A percentile compares a stretch with the other conserved stretches of the same genome.
These are phyloP conservation scores for Lyophyllum semitale DNA, from an alignment of 768 basidiomycete species.

Conservation along the genomic window DNA sequence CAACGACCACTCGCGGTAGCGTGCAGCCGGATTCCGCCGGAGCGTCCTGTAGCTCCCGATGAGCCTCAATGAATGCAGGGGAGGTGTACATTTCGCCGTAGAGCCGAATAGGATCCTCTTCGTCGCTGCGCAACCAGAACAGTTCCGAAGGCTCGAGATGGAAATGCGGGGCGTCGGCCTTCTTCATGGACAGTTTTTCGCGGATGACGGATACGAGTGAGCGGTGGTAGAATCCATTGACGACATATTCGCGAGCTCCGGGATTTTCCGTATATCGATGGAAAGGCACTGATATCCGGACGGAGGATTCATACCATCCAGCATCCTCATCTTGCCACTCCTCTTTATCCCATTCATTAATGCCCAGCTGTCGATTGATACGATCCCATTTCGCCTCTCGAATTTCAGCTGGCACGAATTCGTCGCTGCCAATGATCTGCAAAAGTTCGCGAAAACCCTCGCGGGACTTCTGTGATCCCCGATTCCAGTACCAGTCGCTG, in stretches of 20 bases:
- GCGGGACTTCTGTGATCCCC: conserved; percentile 19
- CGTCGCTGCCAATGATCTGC: conserved; percentile 1
- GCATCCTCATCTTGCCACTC: conserved; percentile 15
- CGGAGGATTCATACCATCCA: conserved; percentile 12
- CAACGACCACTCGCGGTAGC: conserved; percentile 15
- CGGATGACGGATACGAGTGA: conserved; percentile 15
- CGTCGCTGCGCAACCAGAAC: conserved; percentile 7
- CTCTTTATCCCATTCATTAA: background rate
- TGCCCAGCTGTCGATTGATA: conserved; percentile 5
- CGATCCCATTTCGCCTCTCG: conserved; percentile 2
- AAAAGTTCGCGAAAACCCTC: conserved; percentile 13
- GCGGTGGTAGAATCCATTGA: conserved; percentile 13
- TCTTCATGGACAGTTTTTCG: conserved; percentile 7
- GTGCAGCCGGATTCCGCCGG: conserved; percentile 10
- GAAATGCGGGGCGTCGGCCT: background rate
- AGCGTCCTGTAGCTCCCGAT: conserved; percentile 3
- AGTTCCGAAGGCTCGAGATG: conserved; percentile 21
- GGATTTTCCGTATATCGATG: background rate
- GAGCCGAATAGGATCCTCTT: conserved; percentile 3
- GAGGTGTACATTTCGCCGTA: conserved; percentile 19
- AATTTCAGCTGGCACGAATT: conserved; percentile 8
- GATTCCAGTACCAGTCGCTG: conserved; percentile 22
- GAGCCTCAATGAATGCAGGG: conserved; percentile 10
- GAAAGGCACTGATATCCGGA: conserved; percentile 10
- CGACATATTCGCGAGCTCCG: background rate